Base-by-base conservation (phyloP, 106 monocot species). In the Alisma plantagoaquatica region DNA sequence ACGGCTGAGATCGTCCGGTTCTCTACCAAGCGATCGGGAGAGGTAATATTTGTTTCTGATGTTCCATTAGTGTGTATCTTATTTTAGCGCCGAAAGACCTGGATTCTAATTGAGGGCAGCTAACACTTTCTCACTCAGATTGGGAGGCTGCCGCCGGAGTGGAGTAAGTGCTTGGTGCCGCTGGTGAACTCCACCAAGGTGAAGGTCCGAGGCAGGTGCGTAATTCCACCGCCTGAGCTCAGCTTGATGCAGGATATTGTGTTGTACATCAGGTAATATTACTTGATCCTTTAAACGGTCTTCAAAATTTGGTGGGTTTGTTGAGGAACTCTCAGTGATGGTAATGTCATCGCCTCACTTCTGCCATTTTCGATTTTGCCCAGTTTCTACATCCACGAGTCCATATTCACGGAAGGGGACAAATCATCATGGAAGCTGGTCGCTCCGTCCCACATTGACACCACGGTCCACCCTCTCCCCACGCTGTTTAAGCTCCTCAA, bases 361-460 rank as follows among this genome's bases (percentile, higher is more conserved):
- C n/a, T n/a, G n/a, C n/a, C n/a, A n/a, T n/a, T n/a, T n/a, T n/a
- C n/a, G n/a, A 22, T 15, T 42, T 18, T 63, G 5, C 69, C 52
- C 68, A 92, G 92, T 52, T 76, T 92, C 51, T 92, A 92, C 42
- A 82, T 92, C 27, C 78, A 92, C 24, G 60, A 55, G 19, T 92
- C 92, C 23, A 56, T 92, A 29, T 86, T 92, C 51, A 65, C 70
- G 1, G 67, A 59, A 35, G 75, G 70, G 2, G 71, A 68, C 49
- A 76, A 73, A 18, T 75, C 69, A 7, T 74, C 67, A 8, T 86
- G 72, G 60, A 76, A 73, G 44, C 60, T 75, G 2, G 54, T 44
- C n/a, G 50, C 71, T 53, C 46, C 77, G 2, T 53, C 69, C 20
- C 43, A 51, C 18, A 10, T 62, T 10, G 71, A 79, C 64, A 57